These are phyloP conservation scores for Sphagnum fallax DNA, from an alignment of 228 moss, liverwort and hornwort genomes.

Conservation along the genomic window DNA sequence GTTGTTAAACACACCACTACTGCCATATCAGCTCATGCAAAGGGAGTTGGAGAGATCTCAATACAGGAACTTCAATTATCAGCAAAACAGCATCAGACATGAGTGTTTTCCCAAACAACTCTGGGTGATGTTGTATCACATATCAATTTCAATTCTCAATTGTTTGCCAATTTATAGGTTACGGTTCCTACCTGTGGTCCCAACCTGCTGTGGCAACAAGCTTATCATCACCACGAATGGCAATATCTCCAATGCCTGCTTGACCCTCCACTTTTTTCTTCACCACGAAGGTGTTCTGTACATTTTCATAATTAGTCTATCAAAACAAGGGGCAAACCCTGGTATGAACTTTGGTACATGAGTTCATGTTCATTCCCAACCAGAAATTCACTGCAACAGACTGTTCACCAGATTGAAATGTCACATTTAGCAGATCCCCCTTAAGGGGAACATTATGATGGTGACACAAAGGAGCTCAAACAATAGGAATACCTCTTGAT, in stretches of 20 bases:
- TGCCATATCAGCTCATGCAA: neutral
- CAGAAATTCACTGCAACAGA: too few relatives aligned
- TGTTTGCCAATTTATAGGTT: neutral
- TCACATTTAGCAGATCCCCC: too few relatives aligned
- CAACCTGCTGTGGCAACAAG: constrained; percentile 90
- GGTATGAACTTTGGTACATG: too few relatives aligned
- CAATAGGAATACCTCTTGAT: constrained; percentile 26
- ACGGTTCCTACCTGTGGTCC: constrained; percentile 58
- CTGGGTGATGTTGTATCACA: neutral
- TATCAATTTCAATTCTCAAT: neutral
- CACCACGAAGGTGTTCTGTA: constrained; percentile 43
- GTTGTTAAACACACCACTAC: constrained; percentile 3
- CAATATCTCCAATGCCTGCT: constrained; percentile 77
- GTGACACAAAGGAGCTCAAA: too few relatives aligned
- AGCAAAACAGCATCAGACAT: neutral
- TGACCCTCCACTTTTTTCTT: constrained; percentile 58
- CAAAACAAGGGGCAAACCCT: neutral
- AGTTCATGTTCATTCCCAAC: too few relatives aligned
- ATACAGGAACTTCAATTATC: neutral
- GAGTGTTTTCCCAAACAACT: neutral
- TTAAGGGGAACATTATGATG: too few relatives aligned
- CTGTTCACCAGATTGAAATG: too few relatives aligned
- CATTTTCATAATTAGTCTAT: neutral
- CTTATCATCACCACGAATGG: constrained; percentile 67
- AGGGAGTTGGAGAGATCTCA: neutral